These are phyloP conservation scores for Citrullus colocynthis DNA, from an alignment of 306 rosid genomes.

Conservation along the genomic window DNA sequence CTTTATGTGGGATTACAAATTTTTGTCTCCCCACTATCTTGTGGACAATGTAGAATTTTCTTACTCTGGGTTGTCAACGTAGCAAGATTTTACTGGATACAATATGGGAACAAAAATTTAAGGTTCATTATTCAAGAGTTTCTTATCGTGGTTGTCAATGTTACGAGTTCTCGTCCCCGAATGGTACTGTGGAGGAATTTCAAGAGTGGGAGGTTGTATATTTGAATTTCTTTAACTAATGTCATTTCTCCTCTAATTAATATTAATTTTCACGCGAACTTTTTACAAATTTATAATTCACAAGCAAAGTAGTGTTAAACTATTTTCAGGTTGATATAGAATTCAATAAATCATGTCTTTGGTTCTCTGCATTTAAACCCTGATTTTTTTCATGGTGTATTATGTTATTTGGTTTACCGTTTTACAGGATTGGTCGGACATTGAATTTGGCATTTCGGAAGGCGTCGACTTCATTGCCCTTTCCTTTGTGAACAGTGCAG, in stretches of 20 bases:
- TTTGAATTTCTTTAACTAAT: no score
- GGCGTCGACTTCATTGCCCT: conserved; percentile 66
- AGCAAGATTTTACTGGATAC: not conserved
- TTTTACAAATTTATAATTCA: no score
- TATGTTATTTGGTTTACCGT: not conserved
- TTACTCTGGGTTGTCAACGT: not conserved
- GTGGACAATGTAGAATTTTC: not conserved
- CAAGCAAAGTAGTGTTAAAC: no score
- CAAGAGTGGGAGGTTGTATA: no score
- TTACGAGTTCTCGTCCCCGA: not conserved
- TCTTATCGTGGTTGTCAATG: not conserved
- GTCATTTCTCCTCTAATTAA: no score
- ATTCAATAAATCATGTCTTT: not conserved
- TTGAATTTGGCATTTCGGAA: conserved; percentile 66
- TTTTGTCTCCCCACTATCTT: not conserved
- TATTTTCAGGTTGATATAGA: not conserved
- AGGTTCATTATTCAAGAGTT: not conserved
- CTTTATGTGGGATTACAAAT: not conserved
- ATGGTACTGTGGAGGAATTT: not conserved
- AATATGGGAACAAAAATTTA: not conserved
- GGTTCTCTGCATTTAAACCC: not conserved
- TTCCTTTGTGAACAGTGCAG: conserved; percentile 65
- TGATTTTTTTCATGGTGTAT: not conserved
- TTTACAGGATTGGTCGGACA: conserved; percentile 78
- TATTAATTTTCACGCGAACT: no score